Percentiles rank a stretch among this genome's conserved stretches.
These are phyloP conservation scores for Chaetothyriales sp. DNA, from an alignment of 2,329 filamentous ascomycete genomes.

Conservation along the genomic window DNA sequence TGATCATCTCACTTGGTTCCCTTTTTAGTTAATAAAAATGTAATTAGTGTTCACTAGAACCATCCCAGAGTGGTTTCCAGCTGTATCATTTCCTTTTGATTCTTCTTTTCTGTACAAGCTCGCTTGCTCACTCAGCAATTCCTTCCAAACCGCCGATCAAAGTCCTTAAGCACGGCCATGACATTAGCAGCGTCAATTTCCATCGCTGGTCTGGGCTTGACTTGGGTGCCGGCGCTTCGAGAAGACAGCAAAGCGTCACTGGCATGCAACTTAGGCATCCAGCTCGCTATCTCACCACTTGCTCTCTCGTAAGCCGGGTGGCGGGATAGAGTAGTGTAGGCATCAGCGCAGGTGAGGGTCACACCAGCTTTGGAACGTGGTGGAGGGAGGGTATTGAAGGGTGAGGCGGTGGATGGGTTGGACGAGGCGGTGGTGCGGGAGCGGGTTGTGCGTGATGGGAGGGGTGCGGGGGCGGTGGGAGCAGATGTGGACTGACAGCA, in stretches of 20 bases:
- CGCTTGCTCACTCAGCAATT: slow-evolving; percentile 6
- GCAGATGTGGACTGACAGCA: slow-evolving; percentile 39
- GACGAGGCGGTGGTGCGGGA: slow-evolving; percentile 18
- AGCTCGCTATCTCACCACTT: slow-evolving; percentile 58
- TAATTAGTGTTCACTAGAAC: too few relatives aligned
- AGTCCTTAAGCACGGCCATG: slow-evolving; percentile 72
- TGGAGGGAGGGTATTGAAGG: slow-evolving; percentile 21
- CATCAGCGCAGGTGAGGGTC: slow-evolving; percentile 59
- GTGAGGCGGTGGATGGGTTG: slow-evolving; percentile 13
- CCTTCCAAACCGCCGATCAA: slow-evolving; percentile 57
- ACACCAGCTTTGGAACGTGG: slow-evolving; percentile 32
- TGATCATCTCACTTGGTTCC: too few relatives aligned
- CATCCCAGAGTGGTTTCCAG: too few relatives aligned
- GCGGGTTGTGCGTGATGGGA: slow-evolving; percentile 11
- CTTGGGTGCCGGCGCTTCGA: slow-evolving; percentile 16
- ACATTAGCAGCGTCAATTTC: slow-evolving; percentile 74
- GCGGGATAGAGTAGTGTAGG: slow-evolving; percentile 64
- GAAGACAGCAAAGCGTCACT: slow-evolving; percentile 21
- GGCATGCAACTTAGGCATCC: slow-evolving; percentile 60
- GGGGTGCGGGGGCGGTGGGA: slow-evolving; percentile 12
- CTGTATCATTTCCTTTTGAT: too few relatives aligned
- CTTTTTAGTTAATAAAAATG: too few relatives aligned
- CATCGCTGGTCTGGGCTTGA: slow-evolving; percentile 43
- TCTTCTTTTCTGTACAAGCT: too few relatives aligned
- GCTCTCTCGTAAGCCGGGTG: slow-evolving; percentile 64